Conservation (phyloP, 208 protist species). For the Crithidia acanthocephali region DNA sequence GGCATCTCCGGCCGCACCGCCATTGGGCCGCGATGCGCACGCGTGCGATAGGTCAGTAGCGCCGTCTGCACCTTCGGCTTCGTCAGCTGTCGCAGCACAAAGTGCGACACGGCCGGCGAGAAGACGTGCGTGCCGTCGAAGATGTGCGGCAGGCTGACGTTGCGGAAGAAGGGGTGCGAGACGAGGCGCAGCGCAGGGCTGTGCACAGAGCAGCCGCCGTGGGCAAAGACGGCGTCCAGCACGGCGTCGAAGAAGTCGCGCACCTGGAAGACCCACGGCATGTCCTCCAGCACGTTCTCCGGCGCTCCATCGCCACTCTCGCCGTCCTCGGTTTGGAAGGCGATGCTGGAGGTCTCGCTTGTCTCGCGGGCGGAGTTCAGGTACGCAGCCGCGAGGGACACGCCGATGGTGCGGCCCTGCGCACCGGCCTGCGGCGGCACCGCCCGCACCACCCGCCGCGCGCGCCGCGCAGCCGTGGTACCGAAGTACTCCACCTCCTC, state of each 20-base stretch:
- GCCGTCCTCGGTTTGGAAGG: slow-evolving; percentile 19
- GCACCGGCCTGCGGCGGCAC: slow-evolving; percentile 32
- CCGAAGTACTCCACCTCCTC: slow-evolving; percentile 69
- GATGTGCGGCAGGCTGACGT: slow-evolving; percentile 44
- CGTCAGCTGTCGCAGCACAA: slow-evolving; percentile 42
- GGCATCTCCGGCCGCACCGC: slow-evolving; percentile 32
- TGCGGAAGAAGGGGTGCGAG: slow-evolving; percentile 73
- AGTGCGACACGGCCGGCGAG: slow-evolving; percentile 43
- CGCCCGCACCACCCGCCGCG: slow-evolving; percentile 29
- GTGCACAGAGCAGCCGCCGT: slow-evolving; percentile 49
- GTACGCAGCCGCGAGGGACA: slow-evolving; percentile 63
- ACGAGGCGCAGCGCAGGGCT: slow-evolving; percentile 43
- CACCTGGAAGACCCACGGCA: slow-evolving; percentile 68
- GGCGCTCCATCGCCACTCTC: slow-evolving; percentile 8
- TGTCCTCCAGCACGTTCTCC: slow-evolving; percentile 54
- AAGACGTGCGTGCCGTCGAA: slow-evolving; percentile 72
- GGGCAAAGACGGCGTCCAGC: slow-evolving; percentile 52
- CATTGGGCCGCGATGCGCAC: slow-evolving; percentile 38
- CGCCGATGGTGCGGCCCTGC: slow-evolving; percentile 43
- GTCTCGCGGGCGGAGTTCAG: slow-evolving; percentile 36
- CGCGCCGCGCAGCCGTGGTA: slow-evolving; percentile 38
- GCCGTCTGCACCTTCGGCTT: slow-evolving; percentile 55
- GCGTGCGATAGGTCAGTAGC: slow-evolving; percentile 53
- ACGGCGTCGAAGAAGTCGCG: slow-evolving; percentile 71
- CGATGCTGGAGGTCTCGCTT: slow-evolving; percentile 32